Conservation (phyloP, 768 basidiomycete genomes). For the Hygrocybe punicea region DNA sequence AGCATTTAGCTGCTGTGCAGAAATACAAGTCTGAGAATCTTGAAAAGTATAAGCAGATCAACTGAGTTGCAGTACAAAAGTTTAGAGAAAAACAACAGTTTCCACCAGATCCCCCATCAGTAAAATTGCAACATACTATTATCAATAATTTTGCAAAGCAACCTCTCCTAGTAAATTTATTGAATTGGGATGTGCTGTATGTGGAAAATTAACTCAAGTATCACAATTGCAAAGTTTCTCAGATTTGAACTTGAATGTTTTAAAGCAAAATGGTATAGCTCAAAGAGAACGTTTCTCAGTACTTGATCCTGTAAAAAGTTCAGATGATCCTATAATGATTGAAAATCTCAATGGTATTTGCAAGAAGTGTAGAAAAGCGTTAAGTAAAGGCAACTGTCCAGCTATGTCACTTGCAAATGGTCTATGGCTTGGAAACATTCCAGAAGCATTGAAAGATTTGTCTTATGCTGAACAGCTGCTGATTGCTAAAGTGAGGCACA, state of each 20-base stretch:
- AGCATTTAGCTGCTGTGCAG: neutral
- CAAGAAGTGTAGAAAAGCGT: neutral
- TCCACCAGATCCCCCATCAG: neutral
- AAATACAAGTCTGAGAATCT: neutral
- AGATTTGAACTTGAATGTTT: neutral
- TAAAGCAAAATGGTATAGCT: neutral
- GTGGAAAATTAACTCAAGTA: neutral
- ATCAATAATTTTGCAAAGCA: neutral
- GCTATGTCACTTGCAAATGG: slow-evolving; percentile 27
- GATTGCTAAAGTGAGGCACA: neutral
- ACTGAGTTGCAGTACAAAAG: neutral
- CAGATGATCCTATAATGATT: neutral
- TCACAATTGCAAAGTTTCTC: neutral
- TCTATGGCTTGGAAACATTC: slow-evolving; percentile 32
- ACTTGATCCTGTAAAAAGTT: neutral
- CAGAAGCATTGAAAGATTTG: slow-evolving; percentile 18
- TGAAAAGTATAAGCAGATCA: neutral
- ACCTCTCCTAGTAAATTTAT: neutral
- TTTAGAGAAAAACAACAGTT: neutral
- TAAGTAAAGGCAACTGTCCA: slow-evolving; percentile 11
- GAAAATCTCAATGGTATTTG: slow-evolving; percentile 5
- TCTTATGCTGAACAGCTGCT: slow-evolving; percentile 23
- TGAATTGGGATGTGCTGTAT: slow-evolving; percentile 2
- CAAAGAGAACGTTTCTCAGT: neutral
- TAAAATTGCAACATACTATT: neutral